Evolutionary conservation across 1,139 yeast genomes (phyloP).

Genomic region (Debaryomyces coudertii): DNA sequence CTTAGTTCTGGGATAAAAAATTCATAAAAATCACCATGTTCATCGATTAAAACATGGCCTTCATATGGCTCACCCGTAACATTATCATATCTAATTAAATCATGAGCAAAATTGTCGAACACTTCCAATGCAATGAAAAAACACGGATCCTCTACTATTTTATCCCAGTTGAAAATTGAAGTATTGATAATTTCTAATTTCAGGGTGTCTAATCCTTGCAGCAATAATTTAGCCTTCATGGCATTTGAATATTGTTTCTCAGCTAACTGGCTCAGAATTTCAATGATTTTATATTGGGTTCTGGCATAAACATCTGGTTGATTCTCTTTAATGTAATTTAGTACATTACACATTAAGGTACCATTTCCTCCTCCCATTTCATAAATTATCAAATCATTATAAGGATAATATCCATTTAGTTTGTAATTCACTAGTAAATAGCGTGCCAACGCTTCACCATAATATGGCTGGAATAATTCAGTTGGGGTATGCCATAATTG

Average conservation of each 20-base stretch:
- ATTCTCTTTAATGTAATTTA: constrained; percentile 61
- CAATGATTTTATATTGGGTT: constrained; percentile 75
- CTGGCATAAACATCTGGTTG: constrained; percentile 74
- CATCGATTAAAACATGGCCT: constrained; percentile 77
- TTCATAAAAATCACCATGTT: constrained; percentile 76
- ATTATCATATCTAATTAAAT: constrained; percentile 75
- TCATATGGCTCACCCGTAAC: constrained; percentile 70
- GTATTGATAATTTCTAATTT: constrained; percentile 70
- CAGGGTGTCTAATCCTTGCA: constrained; percentile 42
- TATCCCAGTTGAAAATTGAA: constrained; percentile 77
- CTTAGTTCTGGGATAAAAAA: constrained; percentile 72
- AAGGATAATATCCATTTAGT: constrained; percentile 60
- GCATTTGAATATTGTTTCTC: constrained; percentile 56
- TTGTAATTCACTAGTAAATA: constrained; percentile 72
- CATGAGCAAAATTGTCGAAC: constrained; percentile 85
- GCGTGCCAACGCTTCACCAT: constrained; percentile 83
- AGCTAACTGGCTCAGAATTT: constrained; percentile 71
- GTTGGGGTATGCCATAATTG: constrained; percentile 94
- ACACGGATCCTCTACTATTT: constrained; percentile 66
- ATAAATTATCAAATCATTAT: constrained; percentile 68
- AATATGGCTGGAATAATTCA: constrained; percentile 78
- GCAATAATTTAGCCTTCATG: constrained; percentile 36
- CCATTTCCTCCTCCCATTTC: constrained; percentile 95
- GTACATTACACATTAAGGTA: constrained; percentile 77
- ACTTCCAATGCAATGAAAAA: constrained; percentile 83